phyloP scores from a whole-genome alignment of 2,329 filamentous ascomycete species.

The Ramularia collo-cygni region DNA sequence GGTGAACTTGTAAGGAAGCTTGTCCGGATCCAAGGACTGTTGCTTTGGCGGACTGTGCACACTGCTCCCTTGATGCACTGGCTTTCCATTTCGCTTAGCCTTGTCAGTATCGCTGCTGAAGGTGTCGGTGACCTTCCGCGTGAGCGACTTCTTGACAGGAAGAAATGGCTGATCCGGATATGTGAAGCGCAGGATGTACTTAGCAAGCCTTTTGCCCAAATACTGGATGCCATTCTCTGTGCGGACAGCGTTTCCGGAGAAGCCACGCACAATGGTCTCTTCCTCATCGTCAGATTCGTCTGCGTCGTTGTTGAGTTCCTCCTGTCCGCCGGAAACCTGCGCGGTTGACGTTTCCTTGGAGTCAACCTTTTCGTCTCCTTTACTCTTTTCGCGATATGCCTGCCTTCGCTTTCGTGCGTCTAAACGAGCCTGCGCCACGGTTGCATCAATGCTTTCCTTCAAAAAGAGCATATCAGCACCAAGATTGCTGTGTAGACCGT shows the following conservation, averaged over 20 bases:
- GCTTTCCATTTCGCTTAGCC: slow-evolving; percentile 40
- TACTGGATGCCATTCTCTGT: slow-evolving; percentile 97
- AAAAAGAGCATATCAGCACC: slow-evolving; percentile 94
- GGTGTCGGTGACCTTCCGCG: slow-evolving; percentile 42
- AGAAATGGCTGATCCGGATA: slow-evolving; percentile 90
- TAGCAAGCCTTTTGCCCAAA: slow-evolving; percentile 85
- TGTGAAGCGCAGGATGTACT: slow-evolving; percentile 81
- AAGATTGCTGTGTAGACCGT: slow-evolving; percentile 91
- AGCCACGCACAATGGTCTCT: slow-evolving; percentile 82
- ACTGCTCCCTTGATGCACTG: slow-evolving; percentile 54
- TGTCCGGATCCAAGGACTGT: slow-evolving; percentile 37
- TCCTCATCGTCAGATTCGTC: slow-evolving; percentile 63
- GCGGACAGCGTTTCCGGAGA: slow-evolving; percentile 78
- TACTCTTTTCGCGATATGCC: slow-evolving; percentile 24
- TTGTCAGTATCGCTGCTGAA: slow-evolving; percentile 41
- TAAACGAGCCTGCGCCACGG: slow-evolving; percentile 64
- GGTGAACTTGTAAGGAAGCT: slow-evolving; percentile 71
- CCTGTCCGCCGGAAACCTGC: slow-evolving; percentile 45
- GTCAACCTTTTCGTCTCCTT: slow-evolving; percentile 11
- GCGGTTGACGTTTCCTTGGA: slow-evolving; percentile 35
- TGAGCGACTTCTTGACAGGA: slow-evolving; percentile 53
- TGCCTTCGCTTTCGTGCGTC: slow-evolving; percentile 58
- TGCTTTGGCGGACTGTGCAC: slow-evolving; percentile 43
- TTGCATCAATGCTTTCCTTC: slow-evolving; percentile 92
- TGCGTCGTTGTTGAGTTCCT: slow-evolving; percentile 34